A percentile compares a stretch with the other conserved stretches of the same genome.
Conservation (phyloP, 305 asterid species). For the Euphrasia arctica region DNA sequence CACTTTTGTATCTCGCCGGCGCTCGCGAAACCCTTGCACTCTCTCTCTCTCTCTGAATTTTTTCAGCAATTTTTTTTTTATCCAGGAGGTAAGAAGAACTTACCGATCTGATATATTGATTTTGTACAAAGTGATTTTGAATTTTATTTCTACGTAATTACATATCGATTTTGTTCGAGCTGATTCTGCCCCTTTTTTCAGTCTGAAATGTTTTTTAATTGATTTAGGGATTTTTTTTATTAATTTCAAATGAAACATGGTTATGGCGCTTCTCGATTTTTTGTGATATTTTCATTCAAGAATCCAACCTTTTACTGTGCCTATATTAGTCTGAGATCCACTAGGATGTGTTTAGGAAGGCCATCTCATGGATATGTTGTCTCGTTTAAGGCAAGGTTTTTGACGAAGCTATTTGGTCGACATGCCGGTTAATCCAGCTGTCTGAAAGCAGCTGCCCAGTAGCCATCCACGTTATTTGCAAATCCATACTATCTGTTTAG, state of each 20-base stretch:
- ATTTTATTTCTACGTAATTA: not conserved
- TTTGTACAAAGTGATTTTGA: slow-evolving; percentile 8
- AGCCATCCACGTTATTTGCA: slow-evolving; percentile 10
- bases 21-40: slow-evolving; percentile 39
- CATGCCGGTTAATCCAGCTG: slow-evolving; percentile 17
- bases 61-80: not conserved
- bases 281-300: not conserved
- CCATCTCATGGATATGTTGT: not conserved
- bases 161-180: not conserved
- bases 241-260: not conserved
- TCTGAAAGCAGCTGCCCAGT: slow-evolving; percentile 9
- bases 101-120: slow-evolving; percentile 27
- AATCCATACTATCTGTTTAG: slow-evolving; percentile 11
- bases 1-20: slow-evolving; percentile 33
- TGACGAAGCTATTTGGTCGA: slow-evolving; percentile 18
- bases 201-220: slow-evolving; percentile 16
- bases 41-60: slow-evolving; percentile 15
- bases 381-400: not conserved
- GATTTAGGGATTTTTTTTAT: slow-evolving; percentile 11
- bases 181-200: not conserved
- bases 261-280: not conserved
- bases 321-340: too few relatives aligned
- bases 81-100: slow-evolving; percentile 33
- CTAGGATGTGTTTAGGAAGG: too few relatives aligned
- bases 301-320: too few relatives aligned